Evolutionary conservation across 768 basidiomycete genomes (phyloP).

Genomic region (Pluteus cervinus): DNA sequence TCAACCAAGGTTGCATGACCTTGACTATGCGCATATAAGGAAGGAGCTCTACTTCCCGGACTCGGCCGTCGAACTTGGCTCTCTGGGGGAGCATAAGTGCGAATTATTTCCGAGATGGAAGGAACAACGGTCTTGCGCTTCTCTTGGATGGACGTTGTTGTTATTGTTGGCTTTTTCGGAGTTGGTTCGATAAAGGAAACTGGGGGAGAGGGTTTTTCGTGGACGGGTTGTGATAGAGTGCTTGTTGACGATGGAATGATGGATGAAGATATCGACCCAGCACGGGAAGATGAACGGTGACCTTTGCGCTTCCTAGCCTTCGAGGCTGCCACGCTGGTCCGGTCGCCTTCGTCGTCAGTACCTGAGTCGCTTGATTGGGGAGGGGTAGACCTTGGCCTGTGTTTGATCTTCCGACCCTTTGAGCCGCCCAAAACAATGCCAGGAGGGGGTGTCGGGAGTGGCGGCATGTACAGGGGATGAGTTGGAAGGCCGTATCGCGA

Average conservation of each 20-base stretch:
- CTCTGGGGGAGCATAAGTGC: slow-evolving; percentile 63
- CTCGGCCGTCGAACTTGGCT: slow-evolving; percentile 44
- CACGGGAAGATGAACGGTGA: slow-evolving; percentile 17
- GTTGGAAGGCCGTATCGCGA: slow-evolving; percentile 50
- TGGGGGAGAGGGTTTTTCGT: slow-evolving; percentile 2
- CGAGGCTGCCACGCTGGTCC: slow-evolving; percentile 20
- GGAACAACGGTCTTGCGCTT: slow-evolving; percentile 52
- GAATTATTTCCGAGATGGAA: slow-evolving; percentile 86
- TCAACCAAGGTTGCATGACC: slow-evolving; percentile 43
- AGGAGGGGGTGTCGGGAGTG: slow-evolving; percentile 78
- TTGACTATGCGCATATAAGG: slow-evolving; percentile 42
- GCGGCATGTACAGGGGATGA: slow-evolving; percentile 75
- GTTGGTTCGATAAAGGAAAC: slow-evolving; percentile 9
- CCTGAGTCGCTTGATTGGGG: slow-evolving; percentile 50
- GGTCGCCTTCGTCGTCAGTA: slow-evolving; percentile 41
- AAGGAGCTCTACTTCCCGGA: slow-evolving; percentile 36
- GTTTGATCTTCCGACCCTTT: slow-evolving; percentile 29
- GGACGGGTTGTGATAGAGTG: too few species aligned
- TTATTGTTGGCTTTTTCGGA: slow-evolving; percentile 12
- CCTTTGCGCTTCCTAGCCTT: slow-evolving; percentile 26
- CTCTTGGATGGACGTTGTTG: slow-evolving; percentile 17
- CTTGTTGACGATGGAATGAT: too few species aligned
- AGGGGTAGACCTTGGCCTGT: slow-evolving; percentile 17
- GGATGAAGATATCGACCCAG: too few species aligned
- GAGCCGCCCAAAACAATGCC: slow-evolving; percentile 63